Evolutionary conservation across 805 yeast species (phyloP).

Genomic region (Wickerhamomyces sydowiorum): DNA sequence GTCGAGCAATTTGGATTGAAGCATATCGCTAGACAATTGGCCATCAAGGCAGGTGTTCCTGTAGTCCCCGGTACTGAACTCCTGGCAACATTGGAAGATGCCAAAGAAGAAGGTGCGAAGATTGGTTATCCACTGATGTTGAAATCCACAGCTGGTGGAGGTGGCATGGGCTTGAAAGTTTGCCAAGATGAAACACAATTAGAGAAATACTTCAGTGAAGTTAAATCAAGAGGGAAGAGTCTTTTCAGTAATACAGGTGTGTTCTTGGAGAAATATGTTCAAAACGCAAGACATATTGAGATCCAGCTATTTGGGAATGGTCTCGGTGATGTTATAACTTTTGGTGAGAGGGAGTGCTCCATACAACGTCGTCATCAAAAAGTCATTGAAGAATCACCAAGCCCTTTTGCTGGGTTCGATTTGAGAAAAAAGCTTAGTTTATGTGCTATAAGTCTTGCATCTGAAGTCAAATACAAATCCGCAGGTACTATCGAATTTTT

Average conservation of each 20-base stretch:
- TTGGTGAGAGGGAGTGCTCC: constrained; percentile 26
- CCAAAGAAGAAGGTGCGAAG: constrained; percentile 1
- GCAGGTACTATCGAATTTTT: constrained; percentile 27
- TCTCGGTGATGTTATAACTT: constrained; percentile 20
- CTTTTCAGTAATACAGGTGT: constrained; percentile 20
- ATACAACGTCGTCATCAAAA: constrained; percentile 27
- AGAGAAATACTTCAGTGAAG: constrained; percentile 12
- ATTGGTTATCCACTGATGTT: constrained; percentile 21
- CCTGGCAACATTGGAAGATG: constrained; percentile 7
- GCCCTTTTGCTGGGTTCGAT: constrained; percentile 17
- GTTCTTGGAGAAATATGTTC: constrained; percentile 22
- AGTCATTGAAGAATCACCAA: constrained; percentile 25
- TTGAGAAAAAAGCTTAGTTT: constrained; percentile 15
- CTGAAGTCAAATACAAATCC: constrained; percentile 20
- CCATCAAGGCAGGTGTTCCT: constrained; percentile 19
- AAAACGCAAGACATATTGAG: constrained; percentile 24
- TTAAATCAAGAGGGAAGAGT: constrained; percentile 21
- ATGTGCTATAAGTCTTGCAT: constrained; percentile 19
- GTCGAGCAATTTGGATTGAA: constrained; percentile 24
- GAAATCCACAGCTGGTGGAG: constrained; percentile 27
- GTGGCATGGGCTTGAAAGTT: constrained; percentile 26
- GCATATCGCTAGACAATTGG: constrained; percentile 22
- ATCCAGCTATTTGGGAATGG: constrained; percentile 26
- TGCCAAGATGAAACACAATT: constrained; percentile 13
- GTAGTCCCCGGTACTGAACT: constrained; percentile 23